Percentiles rank a stretch among this genome's conserved stretches.
phyloP scores from a whole-genome alignment of 2,329 filamentous ascomycete genomes.

The Sporothrix pallida region DNA sequence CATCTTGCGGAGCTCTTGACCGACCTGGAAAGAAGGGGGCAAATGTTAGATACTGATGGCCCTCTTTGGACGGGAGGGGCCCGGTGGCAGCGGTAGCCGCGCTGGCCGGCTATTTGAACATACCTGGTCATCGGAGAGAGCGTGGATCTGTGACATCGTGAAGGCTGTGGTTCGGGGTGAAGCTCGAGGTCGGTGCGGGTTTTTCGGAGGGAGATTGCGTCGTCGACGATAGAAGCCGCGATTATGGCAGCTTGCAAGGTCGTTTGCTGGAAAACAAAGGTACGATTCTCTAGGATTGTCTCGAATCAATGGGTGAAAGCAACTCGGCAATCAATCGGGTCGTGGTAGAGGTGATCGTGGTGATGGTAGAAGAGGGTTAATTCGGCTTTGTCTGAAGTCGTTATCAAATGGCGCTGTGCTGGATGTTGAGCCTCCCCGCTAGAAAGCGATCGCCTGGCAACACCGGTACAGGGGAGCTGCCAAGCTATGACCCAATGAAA shows the following conservation, averaged over 20 bases:
- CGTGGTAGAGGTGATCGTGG: neutral
- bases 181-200: slow-evolving; percentile 36
- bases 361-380: neutral
- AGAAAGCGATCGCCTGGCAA: slow-evolving; percentile 10
- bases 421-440: slow-evolving; percentile 30
- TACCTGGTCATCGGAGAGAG: slow-evolving; percentile 97
- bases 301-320: neutral
- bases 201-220: slow-evolving; percentile 31
- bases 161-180: slow-evolving; percentile 42
- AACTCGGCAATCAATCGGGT: slow-evolving; percentile 16
- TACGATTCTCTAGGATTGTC: no score
- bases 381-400: slow-evolving; percentile 29
- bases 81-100: neutral
- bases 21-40: slow-evolving; percentile 66
- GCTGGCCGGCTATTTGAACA: slow-evolving; percentile 37
- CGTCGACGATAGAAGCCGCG: neutral
- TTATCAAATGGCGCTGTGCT: slow-evolving; percentile 35
- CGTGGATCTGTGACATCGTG: slow-evolving; percentile 90
- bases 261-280: no score
- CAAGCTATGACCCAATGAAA: slow-evolving; percentile 21
- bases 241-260: neutral
- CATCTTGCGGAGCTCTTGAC: slow-evolving; percentile 99
- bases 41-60: neutral
- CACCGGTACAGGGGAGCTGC: slow-evolving; percentile 23
- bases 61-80: neutral